Percentiles rank a stretch among this genome's conserved stretches.
Evolutionary conservation across 2,329 filamentous ascomycete genomes (phyloP).

Genomic region (Aspergillus ruber): DNA sequence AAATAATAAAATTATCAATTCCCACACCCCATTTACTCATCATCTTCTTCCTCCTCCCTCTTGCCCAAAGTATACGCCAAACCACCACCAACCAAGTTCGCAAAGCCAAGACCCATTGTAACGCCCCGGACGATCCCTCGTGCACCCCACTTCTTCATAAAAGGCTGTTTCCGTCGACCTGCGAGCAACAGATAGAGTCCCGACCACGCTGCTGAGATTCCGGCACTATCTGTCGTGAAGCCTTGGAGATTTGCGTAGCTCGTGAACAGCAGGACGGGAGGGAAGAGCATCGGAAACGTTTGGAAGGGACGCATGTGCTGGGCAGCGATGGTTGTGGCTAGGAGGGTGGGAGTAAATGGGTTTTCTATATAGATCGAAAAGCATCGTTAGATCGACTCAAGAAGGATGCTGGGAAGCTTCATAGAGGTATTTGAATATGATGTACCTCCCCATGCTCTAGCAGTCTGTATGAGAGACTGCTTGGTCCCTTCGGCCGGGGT

Average conservation of each 20-base stretch:
- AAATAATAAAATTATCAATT: not conserved
- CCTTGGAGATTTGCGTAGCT: conserved; percentile 59
- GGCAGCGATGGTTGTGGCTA: conserved; percentile 60
- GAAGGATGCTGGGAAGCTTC: too few relatives aligned
- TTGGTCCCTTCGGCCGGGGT: conserved; percentile 29
- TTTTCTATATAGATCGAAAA: conserved; percentile 43
- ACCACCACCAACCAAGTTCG: conserved; percentile 42
- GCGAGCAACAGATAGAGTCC: conserved; percentile 60
- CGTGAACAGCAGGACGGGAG: conserved; percentile 59
- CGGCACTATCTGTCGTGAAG: conserved; percentile 58
- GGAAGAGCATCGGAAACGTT: conserved; percentile 59
- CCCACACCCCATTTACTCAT: not conserved
- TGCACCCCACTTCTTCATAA: conserved; percentile 41
- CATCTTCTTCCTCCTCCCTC: conserved; percentile 32
- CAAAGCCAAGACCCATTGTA: conserved; percentile 41
- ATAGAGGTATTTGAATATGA: not conserved
- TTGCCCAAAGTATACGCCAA: conserved; percentile 42
- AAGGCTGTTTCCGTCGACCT: conserved; percentile 46
- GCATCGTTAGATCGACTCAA: too few relatives aligned
- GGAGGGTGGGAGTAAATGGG: conserved; percentile 57
- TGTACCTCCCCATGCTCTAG: conserved; percentile 40
- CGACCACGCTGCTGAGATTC: conserved; percentile 59
- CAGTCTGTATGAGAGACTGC: conserved; percentile 32
- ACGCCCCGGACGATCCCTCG: conserved; percentile 40
- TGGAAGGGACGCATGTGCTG: conserved; percentile 63